Evolutionary conservation across 768 basidiomycete species (phyloP).

Genomic region (Suillus fuscotomentosus): DNA sequence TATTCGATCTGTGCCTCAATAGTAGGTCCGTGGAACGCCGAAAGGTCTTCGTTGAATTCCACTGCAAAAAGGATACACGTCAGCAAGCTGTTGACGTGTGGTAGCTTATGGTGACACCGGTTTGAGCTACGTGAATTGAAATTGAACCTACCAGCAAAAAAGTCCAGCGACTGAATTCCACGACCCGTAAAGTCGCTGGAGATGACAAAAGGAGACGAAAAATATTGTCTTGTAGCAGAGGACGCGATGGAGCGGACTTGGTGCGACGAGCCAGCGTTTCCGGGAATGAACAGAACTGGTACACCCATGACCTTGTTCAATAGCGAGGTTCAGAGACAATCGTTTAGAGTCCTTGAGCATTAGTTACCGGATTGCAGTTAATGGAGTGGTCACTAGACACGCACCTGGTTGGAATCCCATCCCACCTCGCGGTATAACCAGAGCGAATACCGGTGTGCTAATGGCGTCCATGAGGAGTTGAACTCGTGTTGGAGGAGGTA

Average conservation of each 20-base stretch:
- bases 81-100: conserved; percentile 1
- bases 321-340: not conserved
- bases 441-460: conserved; percentile 77
- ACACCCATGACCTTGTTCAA: conserved; percentile 42
- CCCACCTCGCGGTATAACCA: conserved; percentile 89
- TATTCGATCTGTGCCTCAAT: conserved; percentile 80
- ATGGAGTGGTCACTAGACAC: conserved; percentile 8
- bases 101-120: not conserved
- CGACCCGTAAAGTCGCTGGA: conserved; percentile 52
- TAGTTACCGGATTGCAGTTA: conserved; percentile 8
- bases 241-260: conserved; percentile 96
- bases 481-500: conserved; percentile 75
- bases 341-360: conserved; percentile 1
- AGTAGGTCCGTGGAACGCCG: conserved; percentile 91
- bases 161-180: conserved; percentile 62
- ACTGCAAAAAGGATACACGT: conserved; percentile 41
- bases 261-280: conserved; percentile 92
- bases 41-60: conserved; percentile 97
- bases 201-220: conserved; percentile 53
- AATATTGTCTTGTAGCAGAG: conserved; percentile 82
- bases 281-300: conserved; percentile 96
- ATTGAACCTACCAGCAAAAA: conserved; percentile 70
- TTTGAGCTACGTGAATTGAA: conserved; percentile 2
- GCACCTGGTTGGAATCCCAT: conserved; percentile 70
- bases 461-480: conserved; percentile 65